Conservation (phyloP, 495 filamentous ascomycete genomes). For the Gamarada debralockiae region DNA sequence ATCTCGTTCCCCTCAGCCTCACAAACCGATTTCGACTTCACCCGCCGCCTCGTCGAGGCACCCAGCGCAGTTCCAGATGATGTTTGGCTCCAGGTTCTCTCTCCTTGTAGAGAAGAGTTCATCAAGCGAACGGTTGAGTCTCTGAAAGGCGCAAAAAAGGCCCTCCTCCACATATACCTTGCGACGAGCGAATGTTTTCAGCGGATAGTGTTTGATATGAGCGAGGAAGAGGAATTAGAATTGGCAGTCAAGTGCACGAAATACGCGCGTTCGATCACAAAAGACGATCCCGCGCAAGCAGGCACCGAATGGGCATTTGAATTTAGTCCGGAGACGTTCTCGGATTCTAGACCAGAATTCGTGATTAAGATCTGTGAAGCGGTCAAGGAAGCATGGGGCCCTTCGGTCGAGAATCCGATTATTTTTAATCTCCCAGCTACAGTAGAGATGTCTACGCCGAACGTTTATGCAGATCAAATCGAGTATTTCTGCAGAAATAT, state of each 20-base stretch:
- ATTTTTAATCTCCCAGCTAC: slow-evolving; percentile 98
- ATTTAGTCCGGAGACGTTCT: slow-evolving; percentile 96
- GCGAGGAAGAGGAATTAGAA: slow-evolving; percentile 74
- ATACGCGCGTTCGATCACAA: slow-evolving; percentile 85
- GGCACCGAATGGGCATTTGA: slow-evolving; percentile 91
- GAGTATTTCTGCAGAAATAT: slow-evolving; percentile 91
- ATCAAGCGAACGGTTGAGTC: slow-evolving; percentile 89
- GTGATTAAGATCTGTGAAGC: slow-evolving; percentile 85
- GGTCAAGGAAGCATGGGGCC: slow-evolving; percentile 93
- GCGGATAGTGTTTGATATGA: slow-evolving; percentile 82
- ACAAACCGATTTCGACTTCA: slow-evolving; percentile 95
- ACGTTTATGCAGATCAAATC: slow-evolving; percentile 94
- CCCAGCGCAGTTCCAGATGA: slow-evolving; percentile 85
- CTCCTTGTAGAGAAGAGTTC: slow-evolving; percentile 89
- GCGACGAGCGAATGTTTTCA: slow-evolving; percentile 94
- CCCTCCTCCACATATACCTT: slow-evolving; percentile 94
- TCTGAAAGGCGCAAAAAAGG: slow-evolving; percentile 86
- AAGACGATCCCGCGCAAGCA: slow-evolving; percentile 76
- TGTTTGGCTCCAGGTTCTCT: slow-evolving; percentile 93
- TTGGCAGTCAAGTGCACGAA: slow-evolving; percentile 85
- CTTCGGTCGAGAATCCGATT: slow-evolving; percentile 75
- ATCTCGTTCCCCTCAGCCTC: slow-evolving; percentile 94
- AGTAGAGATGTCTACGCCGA: slow-evolving; percentile 93
- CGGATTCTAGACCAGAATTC: slow-evolving; percentile 82
- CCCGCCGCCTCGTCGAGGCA: slow-evolving; percentile 79